Evolutionary conservation across 2,329 filamentous ascomycete genomes (phyloP).

Genomic region (Monilinia laxa): DNA sequence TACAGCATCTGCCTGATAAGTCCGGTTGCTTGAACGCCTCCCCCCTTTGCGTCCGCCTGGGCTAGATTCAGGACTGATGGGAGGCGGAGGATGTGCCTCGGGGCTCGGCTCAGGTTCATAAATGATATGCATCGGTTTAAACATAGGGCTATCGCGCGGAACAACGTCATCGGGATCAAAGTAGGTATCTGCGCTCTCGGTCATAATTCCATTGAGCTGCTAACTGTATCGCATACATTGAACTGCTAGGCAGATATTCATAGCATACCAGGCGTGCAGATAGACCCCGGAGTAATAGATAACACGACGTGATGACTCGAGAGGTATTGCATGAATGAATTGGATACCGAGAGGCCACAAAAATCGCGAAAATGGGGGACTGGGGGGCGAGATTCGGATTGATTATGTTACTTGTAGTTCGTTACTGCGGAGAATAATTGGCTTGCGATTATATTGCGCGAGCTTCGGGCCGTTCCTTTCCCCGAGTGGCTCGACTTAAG

Average conservation of each 20-base stretch:
- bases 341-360: not conserved
- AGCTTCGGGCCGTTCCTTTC: not conserved
- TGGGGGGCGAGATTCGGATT: not conserved
- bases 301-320: not conserved
- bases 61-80: constrained; percentile 46
- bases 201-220: constrained; percentile 24
- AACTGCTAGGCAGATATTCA: constrained; percentile 27
- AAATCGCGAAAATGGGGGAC: not conserved
- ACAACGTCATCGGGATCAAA: constrained; percentile 52
- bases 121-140: constrained; percentile 46
- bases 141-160: constrained; percentile 45
- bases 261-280: constrained; percentile 29
- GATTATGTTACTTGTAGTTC: not conserved
- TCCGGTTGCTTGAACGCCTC: constrained; percentile 28
- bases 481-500: not conserved
- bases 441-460: constrained; percentile 1
- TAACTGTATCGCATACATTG: constrained; percentile 21
- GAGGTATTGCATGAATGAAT: constrained; percentile 10
- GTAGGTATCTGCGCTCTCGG: constrained; percentile 25
- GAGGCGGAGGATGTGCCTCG: constrained; percentile 47
- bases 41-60: constrained; percentile 34
- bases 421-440: not conserved
- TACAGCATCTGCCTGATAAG: constrained; percentile 63
- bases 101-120: constrained; percentile 54
- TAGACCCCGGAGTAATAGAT: not conserved